phyloP scores from a whole-genome alignment of 352 stramenopile genomes.

The Pythium rishiriense region DNA sequence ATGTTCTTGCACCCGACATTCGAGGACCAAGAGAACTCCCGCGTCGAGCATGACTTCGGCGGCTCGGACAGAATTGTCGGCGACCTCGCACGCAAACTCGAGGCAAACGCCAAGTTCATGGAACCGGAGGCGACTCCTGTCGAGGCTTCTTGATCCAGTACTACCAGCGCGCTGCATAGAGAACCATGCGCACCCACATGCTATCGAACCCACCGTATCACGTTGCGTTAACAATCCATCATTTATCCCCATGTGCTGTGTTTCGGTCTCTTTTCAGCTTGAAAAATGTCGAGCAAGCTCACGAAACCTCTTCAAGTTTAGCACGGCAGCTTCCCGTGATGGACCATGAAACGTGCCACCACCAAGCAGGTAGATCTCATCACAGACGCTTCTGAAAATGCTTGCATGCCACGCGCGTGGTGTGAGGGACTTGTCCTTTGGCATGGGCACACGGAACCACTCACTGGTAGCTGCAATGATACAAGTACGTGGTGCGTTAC shows the following conservation, averaged over 20 bases:
- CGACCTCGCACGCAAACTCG: slow-evolving; percentile 49
- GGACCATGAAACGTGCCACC: slow-evolving; percentile 64
- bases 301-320: slow-evolving; percentile 45
- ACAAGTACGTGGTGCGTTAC: not conserved
- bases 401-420: slow-evolving; percentile 73
- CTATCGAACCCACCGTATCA: not conserved
- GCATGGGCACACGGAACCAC: slow-evolving; percentile 53
- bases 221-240: not conserved
- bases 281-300: not conserved
- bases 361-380: slow-evolving; percentile 52
- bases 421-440: slow-evolving; percentile 27
- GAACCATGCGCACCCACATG: no score
- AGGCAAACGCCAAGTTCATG: slow-evolving; percentile 15
- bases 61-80: slow-evolving; percentile 48
- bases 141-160: slow-evolving; percentile 20
- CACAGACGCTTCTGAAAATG: slow-evolving; percentile 31
- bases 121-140: slow-evolving; percentile 24
- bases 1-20: slow-evolving; percentile 66
- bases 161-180: not conserved
- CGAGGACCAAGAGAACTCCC: slow-evolving; percentile 45
- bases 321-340: slow-evolving; percentile 47
- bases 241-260: not conserved
- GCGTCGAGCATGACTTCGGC: slow-evolving; percentile 56
- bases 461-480: slow-evolving; percentile 20
- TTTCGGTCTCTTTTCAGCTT: not conserved